Evolutionary conservation across 495 filamentous ascomycete genomes (phyloP).

Genomic region (Podospora anserina): DNA sequence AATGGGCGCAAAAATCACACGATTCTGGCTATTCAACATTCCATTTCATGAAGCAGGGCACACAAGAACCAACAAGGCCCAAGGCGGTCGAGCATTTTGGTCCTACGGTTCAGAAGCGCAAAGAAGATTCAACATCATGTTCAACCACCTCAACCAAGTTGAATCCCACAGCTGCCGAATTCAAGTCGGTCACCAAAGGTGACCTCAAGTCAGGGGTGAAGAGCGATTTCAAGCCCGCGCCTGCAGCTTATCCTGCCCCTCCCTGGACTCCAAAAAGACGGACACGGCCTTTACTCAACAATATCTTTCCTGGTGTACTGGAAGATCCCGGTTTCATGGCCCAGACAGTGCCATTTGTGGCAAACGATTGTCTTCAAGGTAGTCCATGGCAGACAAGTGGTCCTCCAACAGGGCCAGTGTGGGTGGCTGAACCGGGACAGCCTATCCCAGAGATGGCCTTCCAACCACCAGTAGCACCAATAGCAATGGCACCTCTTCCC

Average conservation of each 20-base stretch:
- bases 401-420: background rate
- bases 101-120: background rate
- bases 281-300: conserved; percentile 24
- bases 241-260: background rate
- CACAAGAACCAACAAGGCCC: background rate
- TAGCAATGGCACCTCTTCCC: conserved; percentile 1
- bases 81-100: background rate
- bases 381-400: background rate
- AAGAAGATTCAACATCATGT: background rate
- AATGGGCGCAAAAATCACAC: conserved; percentile 2
- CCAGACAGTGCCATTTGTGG: background rate
- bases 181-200: conserved; percentile 16
- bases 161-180: conserved; percentile 34
- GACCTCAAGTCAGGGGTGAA: background rate
- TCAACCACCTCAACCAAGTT: conserved; percentile 19
- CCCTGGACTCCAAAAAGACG: conserved; percentile 23
- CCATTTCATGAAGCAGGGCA: background rate
- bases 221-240: conserved; percentile 25
- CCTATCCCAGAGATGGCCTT: background rate
- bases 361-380: background rate
- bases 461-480: background rate
- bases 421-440: background rate
- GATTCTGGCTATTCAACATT: conserved; percentile 26
- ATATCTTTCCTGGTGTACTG: conserved; percentile 22
- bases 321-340: background rate